Conservation (phyloP, 495 filamentous ascomycete genomes). For the Aspergillus egyptiacus region DNA sequence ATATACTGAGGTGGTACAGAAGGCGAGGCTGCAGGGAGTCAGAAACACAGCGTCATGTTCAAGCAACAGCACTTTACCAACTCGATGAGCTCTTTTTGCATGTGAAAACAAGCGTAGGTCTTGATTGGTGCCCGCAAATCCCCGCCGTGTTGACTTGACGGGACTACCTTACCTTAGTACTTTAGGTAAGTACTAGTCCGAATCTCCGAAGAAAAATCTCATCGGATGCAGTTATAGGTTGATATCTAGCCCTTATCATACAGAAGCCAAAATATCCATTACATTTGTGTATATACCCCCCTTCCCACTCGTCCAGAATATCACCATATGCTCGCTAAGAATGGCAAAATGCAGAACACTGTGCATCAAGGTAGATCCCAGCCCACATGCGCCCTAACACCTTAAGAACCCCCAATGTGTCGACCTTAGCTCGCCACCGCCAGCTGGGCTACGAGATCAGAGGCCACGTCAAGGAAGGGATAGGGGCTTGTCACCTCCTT, state of each 20-base stretch:
- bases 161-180: too few species aligned
- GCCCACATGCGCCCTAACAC: conserved; percentile 4
- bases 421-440: conserved; percentile 38
- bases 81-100: too few species aligned
- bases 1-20: too few species aligned
- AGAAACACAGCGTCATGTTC: not conserved
- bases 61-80: too few species aligned
- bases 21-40: too few species aligned
- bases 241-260: not conserved
- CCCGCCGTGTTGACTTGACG: too few species aligned
- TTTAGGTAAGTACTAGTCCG: too few species aligned
- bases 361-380: not conserved
- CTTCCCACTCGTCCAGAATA: not conserved
- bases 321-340: conserved; percentile 6
- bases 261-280: not conserved
- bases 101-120: not conserved
- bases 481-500: conserved; percentile 53
- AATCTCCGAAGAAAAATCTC: too few species aligned
- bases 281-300: conserved; percentile 1
- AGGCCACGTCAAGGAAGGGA: conserved; percentile 51
- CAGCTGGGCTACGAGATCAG: conserved; percentile 48
- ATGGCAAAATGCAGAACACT: conserved; percentile 1
- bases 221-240: too few species aligned
- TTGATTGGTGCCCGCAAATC: conserved; percentile 11
- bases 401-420: not conserved